phyloP scores from a whole-genome alignment of 352 stramenopile species.

The Plasmopara viticola region DNA sequence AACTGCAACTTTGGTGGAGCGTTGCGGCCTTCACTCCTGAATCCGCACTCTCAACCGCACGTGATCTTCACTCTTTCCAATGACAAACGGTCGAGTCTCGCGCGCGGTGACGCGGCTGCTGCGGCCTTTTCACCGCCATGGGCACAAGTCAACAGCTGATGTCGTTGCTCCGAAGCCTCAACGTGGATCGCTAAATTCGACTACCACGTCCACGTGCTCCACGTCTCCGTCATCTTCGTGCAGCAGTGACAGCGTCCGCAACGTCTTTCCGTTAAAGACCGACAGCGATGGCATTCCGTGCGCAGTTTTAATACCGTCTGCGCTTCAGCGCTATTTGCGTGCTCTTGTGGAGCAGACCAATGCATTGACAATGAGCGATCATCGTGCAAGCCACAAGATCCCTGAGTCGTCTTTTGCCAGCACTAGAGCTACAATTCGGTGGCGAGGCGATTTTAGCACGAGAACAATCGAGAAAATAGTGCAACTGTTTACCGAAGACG shows the following conservation, averaged over 20 bases:
- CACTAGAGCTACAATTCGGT: slow-evolving; percentile 13
- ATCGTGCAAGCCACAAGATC: slow-evolving; percentile 17
- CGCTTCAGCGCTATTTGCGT: slow-evolving; percentile 32
- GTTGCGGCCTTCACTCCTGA: slow-evolving; percentile 10
- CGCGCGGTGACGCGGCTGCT: slow-evolving; percentile 33
- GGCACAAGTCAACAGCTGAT: slow-evolving; percentile 4
- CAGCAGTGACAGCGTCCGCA: slow-evolving; percentile 14
- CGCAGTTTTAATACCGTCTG: slow-evolving; percentile 28
- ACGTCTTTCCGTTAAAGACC: slow-evolving; percentile 20
- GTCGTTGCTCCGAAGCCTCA: slow-evolving; percentile 10
- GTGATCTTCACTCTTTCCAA: background rate
- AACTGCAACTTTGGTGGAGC: slow-evolving; percentile 6
- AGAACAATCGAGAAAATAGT: slow-evolving; percentile 33
- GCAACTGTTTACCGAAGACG: slow-evolving; percentile 30
- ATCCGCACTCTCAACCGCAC: slow-evolving; percentile 9
- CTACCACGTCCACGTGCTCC: slow-evolving; percentile 23
- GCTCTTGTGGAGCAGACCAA: slow-evolving; percentile 26
- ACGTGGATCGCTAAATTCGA: slow-evolving; percentile 17
- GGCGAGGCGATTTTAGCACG: slow-evolving; percentile 22
- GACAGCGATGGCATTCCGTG: slow-evolving; percentile 11
- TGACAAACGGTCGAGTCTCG: slow-evolving; percentile 33
- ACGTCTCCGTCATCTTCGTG: slow-evolving; percentile 23
- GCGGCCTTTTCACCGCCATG: slow-evolving; percentile 33
- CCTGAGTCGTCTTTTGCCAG: slow-evolving; percentile 8
- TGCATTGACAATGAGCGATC: slow-evolving; percentile 13